Evolutionary conservation across 2,329 filamentous ascomycete species (phyloP), one percentile per base, ranked within the genome.

Genomic region (Clarireedia hainanense): DNA sequence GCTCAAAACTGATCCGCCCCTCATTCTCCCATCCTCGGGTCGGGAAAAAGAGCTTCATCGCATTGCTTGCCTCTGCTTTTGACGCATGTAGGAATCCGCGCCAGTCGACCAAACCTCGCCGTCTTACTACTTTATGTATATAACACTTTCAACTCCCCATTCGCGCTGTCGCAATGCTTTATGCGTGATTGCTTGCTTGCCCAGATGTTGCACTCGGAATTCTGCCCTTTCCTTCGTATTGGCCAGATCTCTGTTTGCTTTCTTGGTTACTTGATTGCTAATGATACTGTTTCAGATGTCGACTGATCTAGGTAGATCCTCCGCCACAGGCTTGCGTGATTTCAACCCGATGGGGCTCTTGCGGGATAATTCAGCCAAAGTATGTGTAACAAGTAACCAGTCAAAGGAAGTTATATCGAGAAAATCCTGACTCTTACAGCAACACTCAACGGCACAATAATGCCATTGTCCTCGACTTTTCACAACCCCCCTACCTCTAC

Each of bases 261-360:
- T 54, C 43, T 30, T 36, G 34, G 27, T 17, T 49, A 45, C 34
- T 50, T 49, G 52, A 26, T 39, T 26, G 50, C 27, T 40, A 30
- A 36, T 12, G 40, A 30, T 20, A 45, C 23, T 37, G 52, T 55
- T 55, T 50, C 47, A 50, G 39, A 54, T 54, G 43, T 24, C 51
- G 51, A 53, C 51, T 36, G 15, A 20, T 12, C 34, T 45, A 34
- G 27, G 47, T 26, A 27, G n/a, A 15, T 45, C 30, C 40, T 45
- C 17, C 39, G 37, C 39, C 12, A 34, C 34, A n/a, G 37, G 23
- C 43, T 54, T 40, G 10, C n/a, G 23, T n/a, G 34, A 30, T 30
- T 9, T 10, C 4, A 6, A 26, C 37, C 17, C 34, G 40, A 24
- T 24, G 39, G 10, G 14, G 20, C 43, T 40, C 34, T 40, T 40